phyloP scores from a whole-genome alignment of 2,329 filamentous ascomycete species.

The Alternaria sp. region DNA sequence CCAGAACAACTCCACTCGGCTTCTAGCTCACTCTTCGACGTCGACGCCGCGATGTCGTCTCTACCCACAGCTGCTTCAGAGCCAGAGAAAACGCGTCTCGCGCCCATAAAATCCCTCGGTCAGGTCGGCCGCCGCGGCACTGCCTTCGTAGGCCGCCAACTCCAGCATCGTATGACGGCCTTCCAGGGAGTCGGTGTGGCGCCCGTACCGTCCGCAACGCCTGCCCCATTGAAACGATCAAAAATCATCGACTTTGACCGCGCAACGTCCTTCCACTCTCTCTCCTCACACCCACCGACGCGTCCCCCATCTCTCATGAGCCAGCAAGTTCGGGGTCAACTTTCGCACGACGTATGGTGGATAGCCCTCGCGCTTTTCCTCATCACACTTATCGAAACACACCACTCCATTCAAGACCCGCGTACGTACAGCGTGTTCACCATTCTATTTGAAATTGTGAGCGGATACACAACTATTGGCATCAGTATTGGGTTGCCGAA shows the following conservation, averaged over 20 bases:
- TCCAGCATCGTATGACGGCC: conserved; percentile 34
- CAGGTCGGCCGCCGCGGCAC: conserved; percentile 28
- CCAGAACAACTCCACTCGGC: conserved; percentile 34
- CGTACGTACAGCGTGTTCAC: conserved; percentile 34
- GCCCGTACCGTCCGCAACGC: conserved; percentile 15
- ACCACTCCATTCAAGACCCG: conserved; percentile 33
- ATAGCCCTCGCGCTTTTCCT: conserved; percentile 34
- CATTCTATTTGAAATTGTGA: conserved; percentile 35
- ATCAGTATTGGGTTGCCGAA: conserved; percentile 34
- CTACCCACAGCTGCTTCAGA: conserved; percentile 17
- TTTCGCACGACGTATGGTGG: conserved; percentile 37
- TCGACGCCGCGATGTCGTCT: conserved; percentile 23
- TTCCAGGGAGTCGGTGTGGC: conserved; percentile 37
- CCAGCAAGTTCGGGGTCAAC: conserved; percentile 35
- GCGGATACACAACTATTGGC: conserved; percentile 34
- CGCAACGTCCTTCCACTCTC: conserved; percentile 30
- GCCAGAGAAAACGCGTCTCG: conserved; percentile 17
- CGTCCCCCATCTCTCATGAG: conserved; percentile 31
- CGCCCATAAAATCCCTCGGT: conserved; percentile 17
- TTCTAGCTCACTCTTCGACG: conserved; percentile 32
- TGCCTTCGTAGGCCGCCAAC: conserved; percentile 32
- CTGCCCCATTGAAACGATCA: conserved; percentile 19
- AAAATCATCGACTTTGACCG: conserved; percentile 31
- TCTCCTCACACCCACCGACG: conserved; percentile 24
- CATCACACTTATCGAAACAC: conserved; percentile 36